Evolutionary conservation across 164 flowering plant genomes (phyloP).

Genomic region (grape (Vitis vinifera)): DNA sequence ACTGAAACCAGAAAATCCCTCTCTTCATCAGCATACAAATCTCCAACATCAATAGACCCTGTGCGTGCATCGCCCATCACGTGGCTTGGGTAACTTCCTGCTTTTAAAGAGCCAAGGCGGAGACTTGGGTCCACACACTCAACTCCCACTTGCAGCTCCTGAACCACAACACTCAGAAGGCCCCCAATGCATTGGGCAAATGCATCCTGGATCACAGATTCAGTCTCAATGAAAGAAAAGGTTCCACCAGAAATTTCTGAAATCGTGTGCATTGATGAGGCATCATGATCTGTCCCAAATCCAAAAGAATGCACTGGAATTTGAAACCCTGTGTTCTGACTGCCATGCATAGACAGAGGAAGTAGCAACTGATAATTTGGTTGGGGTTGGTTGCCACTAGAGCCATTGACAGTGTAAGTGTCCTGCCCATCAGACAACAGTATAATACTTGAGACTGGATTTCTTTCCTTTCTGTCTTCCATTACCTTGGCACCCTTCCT

Average conservation of each 20-base stretch:
- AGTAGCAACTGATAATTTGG: slow-evolving; percentile 50
- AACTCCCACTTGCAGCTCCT: slow-evolving; percentile 44
- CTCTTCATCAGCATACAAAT: slow-evolving; percentile 67
- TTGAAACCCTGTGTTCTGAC: slow-evolving; percentile 32
- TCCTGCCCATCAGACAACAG: slow-evolving; percentile 69
- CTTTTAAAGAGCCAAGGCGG: slow-evolving; percentile 37
- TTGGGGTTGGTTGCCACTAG: slow-evolving; percentile 21
- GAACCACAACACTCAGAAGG: slow-evolving; percentile 59
- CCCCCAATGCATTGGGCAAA: slow-evolving; percentile 78
- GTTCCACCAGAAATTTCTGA: slow-evolving; percentile 71
- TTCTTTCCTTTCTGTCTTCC: slow-evolving; percentile 55
- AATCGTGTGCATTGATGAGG: slow-evolving; percentile 62
- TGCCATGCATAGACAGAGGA: slow-evolving; percentile 38
- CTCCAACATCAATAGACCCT: slow-evolving; percentile 54
- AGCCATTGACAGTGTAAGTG: slow-evolving; percentile 42
- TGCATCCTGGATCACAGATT: slow-evolving; percentile 66
- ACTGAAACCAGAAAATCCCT: slow-evolving; percentile 55
- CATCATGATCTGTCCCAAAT: slow-evolving; percentile 70
- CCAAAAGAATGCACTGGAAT: slow-evolving; percentile 74
- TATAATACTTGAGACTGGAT: slow-evolving; percentile 58
- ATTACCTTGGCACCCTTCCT: slow-evolving; percentile 62
- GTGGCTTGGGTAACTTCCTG: slow-evolving; percentile 52
- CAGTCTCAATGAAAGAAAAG: slow-evolving; percentile 68
- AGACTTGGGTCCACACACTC: slow-evolving; percentile 40
- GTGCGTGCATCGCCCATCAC: slow-evolving; percentile 26